A percentile compares a stretch with the other conserved stretches of the same genome.
Evolutionary conservation across 345 rosid genomes (phyloP).

Genomic region (Gossypium australe): DNA sequence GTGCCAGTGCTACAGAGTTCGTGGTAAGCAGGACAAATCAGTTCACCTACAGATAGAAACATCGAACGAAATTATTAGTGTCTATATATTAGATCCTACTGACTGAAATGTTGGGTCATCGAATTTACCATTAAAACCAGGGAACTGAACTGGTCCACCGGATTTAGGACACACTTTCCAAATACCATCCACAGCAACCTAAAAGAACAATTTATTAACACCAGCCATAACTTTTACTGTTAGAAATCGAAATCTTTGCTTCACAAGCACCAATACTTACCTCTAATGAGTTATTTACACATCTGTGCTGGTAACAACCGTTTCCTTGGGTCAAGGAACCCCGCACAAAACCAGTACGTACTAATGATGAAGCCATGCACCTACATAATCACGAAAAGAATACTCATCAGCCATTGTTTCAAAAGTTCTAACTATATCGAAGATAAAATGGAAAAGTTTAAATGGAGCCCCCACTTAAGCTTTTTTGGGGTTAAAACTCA

Average conservation of each 20-base stretch:
- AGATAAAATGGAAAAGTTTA: not conserved
- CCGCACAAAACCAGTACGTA: slow-evolving; percentile 91
- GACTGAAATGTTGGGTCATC: not conserved
- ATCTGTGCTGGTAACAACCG: slow-evolving; percentile 96
- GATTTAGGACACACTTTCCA: slow-evolving; percentile 86
- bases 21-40: slow-evolving; percentile 86
- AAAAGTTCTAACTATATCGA: not conserved
- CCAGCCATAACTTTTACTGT: not conserved
- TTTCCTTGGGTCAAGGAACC: slow-evolving; percentile 92
- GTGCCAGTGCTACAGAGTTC: slow-evolving; percentile 67
- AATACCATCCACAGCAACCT: slow-evolving; percentile 97
- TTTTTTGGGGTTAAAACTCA: slow-evolving; percentile 20
- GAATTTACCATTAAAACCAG: slow-evolving; percentile 77
- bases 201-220: slow-evolving; percentile 13
- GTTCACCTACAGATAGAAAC: slow-evolving; percentile 59
- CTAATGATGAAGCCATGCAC: slow-evolving; percentile 97
- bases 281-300: slow-evolving; percentile 76
- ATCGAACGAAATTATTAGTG: slow-evolving; percentile 14
- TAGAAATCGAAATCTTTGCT: not conserved
- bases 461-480: not conserved
- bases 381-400: slow-evolving; percentile 32
- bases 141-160: slow-evolving; percentile 89
- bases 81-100: not conserved
- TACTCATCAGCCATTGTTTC: slow-evolving; percentile 19
- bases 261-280: slow-evolving; percentile 34